Evolutionary conservation across 2,329 filamentous ascomycete genomes (phyloP).

Genomic region (Cladosporium colombiae): DNA sequence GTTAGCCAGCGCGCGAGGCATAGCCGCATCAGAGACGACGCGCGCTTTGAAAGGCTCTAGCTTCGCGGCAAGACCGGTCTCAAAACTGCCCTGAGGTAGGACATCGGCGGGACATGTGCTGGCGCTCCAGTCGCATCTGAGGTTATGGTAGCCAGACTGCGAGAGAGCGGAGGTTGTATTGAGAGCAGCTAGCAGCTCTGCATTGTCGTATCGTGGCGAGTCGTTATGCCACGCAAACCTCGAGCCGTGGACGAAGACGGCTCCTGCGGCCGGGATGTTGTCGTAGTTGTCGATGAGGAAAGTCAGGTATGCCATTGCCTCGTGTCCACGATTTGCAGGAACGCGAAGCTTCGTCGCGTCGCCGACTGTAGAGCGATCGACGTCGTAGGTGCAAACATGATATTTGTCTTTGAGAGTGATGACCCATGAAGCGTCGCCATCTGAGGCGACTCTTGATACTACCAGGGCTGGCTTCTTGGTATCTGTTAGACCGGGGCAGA

Average conservation of each 20-base stretch:
- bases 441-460: slow-evolving; percentile 43
- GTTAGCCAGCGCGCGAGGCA: slow-evolving; percentile 24
- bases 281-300: slow-evolving; percentile 64
- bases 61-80: slow-evolving; percentile 41
- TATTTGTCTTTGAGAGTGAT: slow-evolving; percentile 41
- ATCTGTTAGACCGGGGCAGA: slow-evolving; percentile 44
- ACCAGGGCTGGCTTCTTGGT: slow-evolving; percentile 48
- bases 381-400: slow-evolving; percentile 50
- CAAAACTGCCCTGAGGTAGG: slow-evolving; percentile 42
- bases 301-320: slow-evolving; percentile 62
- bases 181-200: slow-evolving; percentile 41
- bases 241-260: slow-evolving; percentile 62
- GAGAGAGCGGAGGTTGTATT: slow-evolving; percentile 44
- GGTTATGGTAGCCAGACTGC: slow-evolving; percentile 49
- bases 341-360: slow-evolving; percentile 39
- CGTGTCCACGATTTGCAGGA: slow-evolving; percentile 58
- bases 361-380: slow-evolving; percentile 37
- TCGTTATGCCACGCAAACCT: slow-evolving; percentile 60
- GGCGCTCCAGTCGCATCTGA: slow-evolving; percentile 53
- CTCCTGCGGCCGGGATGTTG: slow-evolving; percentile 54
- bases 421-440: slow-evolving; percentile 49
- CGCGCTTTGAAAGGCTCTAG: slow-evolving; percentile 46
- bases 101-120: slow-evolving; percentile 41
- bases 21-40: slow-evolving; percentile 31
- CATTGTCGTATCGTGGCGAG: slow-evolving; percentile 50